These are phyloP conservation scores for Monosporascus cannonballus DNA, from an alignment of 2,329 filamentous ascomycete genomes.

Conservation along the genomic window DNA sequence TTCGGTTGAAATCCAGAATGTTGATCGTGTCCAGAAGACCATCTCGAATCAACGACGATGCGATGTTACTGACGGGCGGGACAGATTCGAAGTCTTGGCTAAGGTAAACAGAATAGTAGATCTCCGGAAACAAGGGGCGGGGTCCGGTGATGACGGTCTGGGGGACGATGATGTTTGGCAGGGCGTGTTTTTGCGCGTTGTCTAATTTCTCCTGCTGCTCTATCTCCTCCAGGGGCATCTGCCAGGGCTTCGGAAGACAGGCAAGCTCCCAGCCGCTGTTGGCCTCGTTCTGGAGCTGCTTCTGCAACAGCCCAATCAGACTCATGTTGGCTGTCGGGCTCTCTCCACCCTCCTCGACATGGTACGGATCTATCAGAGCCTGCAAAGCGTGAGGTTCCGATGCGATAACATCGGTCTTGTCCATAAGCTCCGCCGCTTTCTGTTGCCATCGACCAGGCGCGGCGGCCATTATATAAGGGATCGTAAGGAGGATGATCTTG, in stretches of 20 bases:
- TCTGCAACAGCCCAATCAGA: constrained; percentile 75
- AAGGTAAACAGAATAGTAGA: constrained; percentile 88
- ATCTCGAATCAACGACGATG: constrained; percentile 79
- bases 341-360: constrained; percentile 55
- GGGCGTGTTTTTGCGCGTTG: constrained; percentile 63
- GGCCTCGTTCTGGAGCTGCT: constrained; percentile 75
- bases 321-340: constrained; percentile 59
- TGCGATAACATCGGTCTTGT: constrained; percentile 93
- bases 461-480: constrained; percentile 81
- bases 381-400: constrained; percentile 82
- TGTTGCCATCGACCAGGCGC: constrained; percentile 64
- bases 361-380: constrained; percentile 79
- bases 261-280: constrained; percentile 67
- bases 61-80: constrained; percentile 67
- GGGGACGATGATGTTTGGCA: constrained; percentile 73
- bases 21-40: constrained; percentile 89
- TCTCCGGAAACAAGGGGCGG: constrained; percentile 78
- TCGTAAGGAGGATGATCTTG: constrained; percentile 91
- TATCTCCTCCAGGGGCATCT: constrained; percentile 54
- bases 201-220: constrained; percentile 55
- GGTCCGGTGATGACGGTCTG: constrained; percentile 68
- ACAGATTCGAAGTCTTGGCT: constrained; percentile 87
- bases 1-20: constrained; percentile 86
- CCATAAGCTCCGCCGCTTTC: constrained; percentile 72
- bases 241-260: constrained; percentile 62